Base-by-base conservation (phyloP, 2,329 filamentous ascomycete species). In the Pseudodiploospora longispora region DNA sequence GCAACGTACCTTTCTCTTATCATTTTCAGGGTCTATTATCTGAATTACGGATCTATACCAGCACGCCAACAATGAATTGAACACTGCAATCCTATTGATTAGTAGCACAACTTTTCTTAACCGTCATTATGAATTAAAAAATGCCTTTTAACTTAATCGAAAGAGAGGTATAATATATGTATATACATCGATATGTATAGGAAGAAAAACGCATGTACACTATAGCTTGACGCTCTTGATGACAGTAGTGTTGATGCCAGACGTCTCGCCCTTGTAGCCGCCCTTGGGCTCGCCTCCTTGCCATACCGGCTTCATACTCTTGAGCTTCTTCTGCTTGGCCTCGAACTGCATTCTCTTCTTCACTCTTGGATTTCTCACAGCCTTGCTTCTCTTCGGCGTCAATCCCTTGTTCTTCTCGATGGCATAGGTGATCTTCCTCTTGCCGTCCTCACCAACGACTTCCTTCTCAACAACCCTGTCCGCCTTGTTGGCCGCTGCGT, bases 351-450 rank as follows among this genome's bases (percentile, higher is more conserved):
- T 88, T 67, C 88, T 82, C 84, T 96, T 97, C 84, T 97, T 98
- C 52, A 97, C 91, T 63, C 93, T 76, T 32, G 93, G 90, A 69
- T 98, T 98, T 51, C 91, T 76, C 47, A 89, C 85, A 56, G 95
- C 90, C 80, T 98, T 97, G 76, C 85, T 94, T 51, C 91, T 76
- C 66, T 85, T 84, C 38, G 90, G 88, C 47, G 87, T 83, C 50
- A 98, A 70, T 30, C 93, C 93, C 76, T 96, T 96, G 69, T 98
- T 98, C 80, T 97, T 96, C 70, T 90, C 80, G 59, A 98, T 98
- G 54, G 83, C 79, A 67, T 96, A 97, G 12, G 81, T 87, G 62
- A 98, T 95, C 65, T 88, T 87, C 48, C 94, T 76, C 70, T 96
- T 95, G 48, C 90, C 91, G 56, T 95, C 89, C 46, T 80, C 72